A percentile compares a stretch with the other conserved stretches of the same genome.
These are phyloP conservation scores for Acer yangbiense DNA, from an alignment of 345 rosid genomes.

Conservation along the genomic window DNA sequence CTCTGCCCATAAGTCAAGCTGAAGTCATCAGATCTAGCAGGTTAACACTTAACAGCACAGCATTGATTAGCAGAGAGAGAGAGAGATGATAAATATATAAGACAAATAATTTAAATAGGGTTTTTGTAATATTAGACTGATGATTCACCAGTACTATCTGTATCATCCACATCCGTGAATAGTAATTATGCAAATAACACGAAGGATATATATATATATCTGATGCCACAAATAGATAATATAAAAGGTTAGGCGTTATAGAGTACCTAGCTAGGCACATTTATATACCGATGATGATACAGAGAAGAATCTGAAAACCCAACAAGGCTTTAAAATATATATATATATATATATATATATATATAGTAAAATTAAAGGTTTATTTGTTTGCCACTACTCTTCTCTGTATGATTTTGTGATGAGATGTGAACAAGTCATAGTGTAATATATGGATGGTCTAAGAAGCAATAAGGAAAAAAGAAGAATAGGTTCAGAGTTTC, in stretches of 20 bases:
- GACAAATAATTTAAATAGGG: neutral
- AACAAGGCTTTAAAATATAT: neutral
- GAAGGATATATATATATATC: slow-evolving; percentile 6
- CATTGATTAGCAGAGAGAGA: neutral
- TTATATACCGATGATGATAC: slow-evolving; percentile 11
- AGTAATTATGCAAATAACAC: no score
- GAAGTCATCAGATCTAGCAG: slow-evolving; percentile 29
- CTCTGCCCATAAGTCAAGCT: slow-evolving; percentile 19
- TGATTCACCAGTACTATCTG: neutral
- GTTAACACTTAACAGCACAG: neutral
- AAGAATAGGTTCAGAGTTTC: neutral
- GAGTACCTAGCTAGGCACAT: slow-evolving; percentile 11
- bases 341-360: neutral
- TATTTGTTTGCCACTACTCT: neutral
- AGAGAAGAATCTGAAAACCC: slow-evolving; percentile 15
- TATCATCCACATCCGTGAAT: no score
- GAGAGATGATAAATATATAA: neutral
- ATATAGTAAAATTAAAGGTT: slow-evolving; percentile 30
- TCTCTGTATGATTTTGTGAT: slow-evolving; percentile 21
- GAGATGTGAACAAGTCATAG: slow-evolving; percentile 26
- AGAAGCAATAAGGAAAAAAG: neutral
- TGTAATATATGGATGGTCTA: slow-evolving; percentile 7
- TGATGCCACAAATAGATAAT: slow-evolving; percentile 31
- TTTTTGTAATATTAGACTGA: neutral
- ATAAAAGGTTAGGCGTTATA: slow-evolving; percentile 6